These are phyloP conservation scores for Bruguiera gymnorhiza DNA, from an alignment of 345 rosid genomes.

Conservation along the genomic window DNA sequence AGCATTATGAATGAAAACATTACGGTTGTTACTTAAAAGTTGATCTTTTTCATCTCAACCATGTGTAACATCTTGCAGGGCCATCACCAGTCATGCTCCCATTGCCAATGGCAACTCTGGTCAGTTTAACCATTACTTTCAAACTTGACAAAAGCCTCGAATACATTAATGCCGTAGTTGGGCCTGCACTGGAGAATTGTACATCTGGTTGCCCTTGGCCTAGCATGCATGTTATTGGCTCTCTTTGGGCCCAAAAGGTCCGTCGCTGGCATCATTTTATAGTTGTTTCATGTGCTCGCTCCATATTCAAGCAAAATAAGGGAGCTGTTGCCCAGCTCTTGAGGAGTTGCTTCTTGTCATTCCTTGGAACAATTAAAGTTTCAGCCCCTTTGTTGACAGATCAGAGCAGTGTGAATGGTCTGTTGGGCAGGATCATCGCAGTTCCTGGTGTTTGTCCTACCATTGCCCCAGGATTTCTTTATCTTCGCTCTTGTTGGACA, in stretches of 20 bases:
- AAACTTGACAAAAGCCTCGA: constrained; percentile 47
- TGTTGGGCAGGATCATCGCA: constrained; percentile 43
- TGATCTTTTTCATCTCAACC: not conserved
- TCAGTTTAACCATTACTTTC: constrained; percentile 68
- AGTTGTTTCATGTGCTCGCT: constrained; percentile 47
- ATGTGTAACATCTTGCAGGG: constrained; percentile 28
- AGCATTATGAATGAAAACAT: not conserved
- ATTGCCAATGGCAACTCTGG: constrained; percentile 65
- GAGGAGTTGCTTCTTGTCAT: constrained; percentile 59
- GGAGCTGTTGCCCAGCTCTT: constrained; percentile 56
- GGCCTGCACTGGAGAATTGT: constrained; percentile 60
- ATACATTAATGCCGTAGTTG: constrained; percentile 56
- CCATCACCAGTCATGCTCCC: constrained; percentile 43
- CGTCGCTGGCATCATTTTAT: constrained; percentile 66
- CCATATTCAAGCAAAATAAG: constrained; percentile 47
- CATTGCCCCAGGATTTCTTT: constrained; percentile 56
- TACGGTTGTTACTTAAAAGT: not conserved
- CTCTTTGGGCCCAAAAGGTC: constrained; percentile 67
- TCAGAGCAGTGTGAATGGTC: constrained; percentile 38
- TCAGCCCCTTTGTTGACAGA: constrained; percentile 30
- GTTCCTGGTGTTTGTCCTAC: constrained; percentile 24
- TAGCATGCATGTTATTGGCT: constrained; percentile 45
- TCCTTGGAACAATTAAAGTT: constrained; percentile 34
- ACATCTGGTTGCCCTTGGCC: constrained; percentile 56
- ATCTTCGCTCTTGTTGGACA: constrained; percentile 50